Percentiles rank a stretch among this genome's conserved stretches.
phyloP scores from a whole-genome alignment of 768 basidiomycete genomes.

The Hysterangium stoloniferum region DNA sequence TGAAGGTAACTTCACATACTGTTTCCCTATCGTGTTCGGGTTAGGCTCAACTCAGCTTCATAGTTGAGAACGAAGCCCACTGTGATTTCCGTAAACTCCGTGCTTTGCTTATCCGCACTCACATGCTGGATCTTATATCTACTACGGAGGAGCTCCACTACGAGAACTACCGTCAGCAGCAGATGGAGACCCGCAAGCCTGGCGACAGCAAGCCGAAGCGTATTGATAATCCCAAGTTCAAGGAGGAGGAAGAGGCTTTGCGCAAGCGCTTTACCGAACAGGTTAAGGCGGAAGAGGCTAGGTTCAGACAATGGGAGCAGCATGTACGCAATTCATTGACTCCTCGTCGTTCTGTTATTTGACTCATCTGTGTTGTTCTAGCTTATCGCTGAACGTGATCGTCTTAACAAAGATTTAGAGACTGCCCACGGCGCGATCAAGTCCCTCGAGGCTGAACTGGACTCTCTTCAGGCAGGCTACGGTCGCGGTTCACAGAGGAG shows the following conservation, averaged over 20 bases:
- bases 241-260: conserved; percentile 96
- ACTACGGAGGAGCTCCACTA: conserved; percentile 96
- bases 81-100: conserved; percentile 99
- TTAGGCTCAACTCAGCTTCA: not conserved
- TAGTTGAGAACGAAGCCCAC: conserved; percentile 98
- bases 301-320: conserved; percentile 99
- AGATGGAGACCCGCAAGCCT: conserved; percentile 99
- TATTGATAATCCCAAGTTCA: conserved; percentile 98
- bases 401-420: conserved; percentile 98
- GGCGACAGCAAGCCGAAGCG: conserved; percentile 99
- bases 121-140: conserved; percentile 97
- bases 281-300: conserved; percentile 95
- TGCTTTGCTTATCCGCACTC: conserved; percentile 89
- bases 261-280: conserved; percentile 99
- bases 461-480: conserved; percentile 81
- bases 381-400: conserved; percentile 97
- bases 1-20: conserved; percentile 53
- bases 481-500: conserved; percentile 65
- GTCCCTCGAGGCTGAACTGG: conserved; percentile 81
- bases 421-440: conserved; percentile 88
- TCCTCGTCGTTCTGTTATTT: conserved; percentile 10
- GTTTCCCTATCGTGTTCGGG: not conserved
- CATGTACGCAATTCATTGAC: conserved; percentile 52
- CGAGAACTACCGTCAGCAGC: conserved; percentile 94
- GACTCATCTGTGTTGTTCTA: conserved; percentile 26